These are phyloP conservation scores for Gryganskiella cystojenkinii DNA, from an alignment of 192 early-diverging fungal genomes.

Conservation along the genomic window DNA sequence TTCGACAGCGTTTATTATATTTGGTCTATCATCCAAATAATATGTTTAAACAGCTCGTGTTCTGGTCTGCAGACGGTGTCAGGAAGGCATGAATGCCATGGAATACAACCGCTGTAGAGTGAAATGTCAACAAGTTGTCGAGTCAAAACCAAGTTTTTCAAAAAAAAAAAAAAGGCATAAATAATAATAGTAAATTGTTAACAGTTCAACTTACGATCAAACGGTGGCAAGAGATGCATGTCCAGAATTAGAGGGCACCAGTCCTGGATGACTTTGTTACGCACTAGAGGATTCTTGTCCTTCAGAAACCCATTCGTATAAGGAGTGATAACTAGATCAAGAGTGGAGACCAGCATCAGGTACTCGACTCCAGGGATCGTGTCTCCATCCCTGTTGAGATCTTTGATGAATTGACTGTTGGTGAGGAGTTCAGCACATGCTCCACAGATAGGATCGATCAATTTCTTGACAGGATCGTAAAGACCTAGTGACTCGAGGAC, in stretches of 20 bases:
- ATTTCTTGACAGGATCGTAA: conserved; percentile 4
- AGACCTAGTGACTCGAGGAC: conserved; percentile 2
- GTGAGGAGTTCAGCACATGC: conserved; percentile 2
- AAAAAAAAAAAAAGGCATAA: not conserved
- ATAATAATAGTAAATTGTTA: too few relatives aligned
- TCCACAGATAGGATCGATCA: not conserved
- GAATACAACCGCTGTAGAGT: not conserved
- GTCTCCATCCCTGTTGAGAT: conserved; percentile 6
- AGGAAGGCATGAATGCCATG: conserved; percentile 3
- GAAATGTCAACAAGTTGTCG: not conserved
- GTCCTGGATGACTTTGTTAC: conserved; percentile 13
- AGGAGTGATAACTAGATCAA: conserved; percentile 10
- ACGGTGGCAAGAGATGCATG: too few relatives aligned
- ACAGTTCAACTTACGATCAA: too few relatives aligned
- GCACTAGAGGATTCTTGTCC: conserved; percentile 1
- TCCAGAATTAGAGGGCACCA: not conserved
- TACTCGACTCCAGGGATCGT: conserved; percentile 18
- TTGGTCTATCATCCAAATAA: too few relatives aligned
- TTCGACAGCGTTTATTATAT: too few relatives aligned
- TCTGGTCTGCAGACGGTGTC: conserved; percentile 4
- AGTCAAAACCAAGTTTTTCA: not conserved
- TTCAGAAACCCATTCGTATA: conserved; percentile 10
- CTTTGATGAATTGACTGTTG: conserved; percentile 1
- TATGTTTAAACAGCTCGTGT: conserved; percentile 15
- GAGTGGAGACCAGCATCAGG: conserved; percentile 4